Evolutionary conservation across 805 yeast genomes (phyloP), one percentile per base, ranked within the genome.

Genomic region (Pichia sporocuriosa): DNA sequence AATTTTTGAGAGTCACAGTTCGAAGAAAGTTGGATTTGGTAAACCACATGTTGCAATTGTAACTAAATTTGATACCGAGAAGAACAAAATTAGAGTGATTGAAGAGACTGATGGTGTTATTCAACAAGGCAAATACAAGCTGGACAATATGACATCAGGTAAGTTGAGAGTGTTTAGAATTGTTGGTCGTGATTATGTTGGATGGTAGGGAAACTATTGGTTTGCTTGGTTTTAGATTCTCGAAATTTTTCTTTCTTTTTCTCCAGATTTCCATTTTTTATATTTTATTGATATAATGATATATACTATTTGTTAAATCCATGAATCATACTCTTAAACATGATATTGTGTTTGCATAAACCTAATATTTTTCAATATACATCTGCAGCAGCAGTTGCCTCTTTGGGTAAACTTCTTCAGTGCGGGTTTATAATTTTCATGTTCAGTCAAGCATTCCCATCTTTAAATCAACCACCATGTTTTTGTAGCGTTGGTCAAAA

Each of bases 61-160:
- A 10, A 66, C 75, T 24, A 89, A 80, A 40, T 87, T 70, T 68
- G 97, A 93, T 51, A 68, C 74, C 3, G 68, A 72, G 41, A 89
- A 88, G 68, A 72, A 70, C 36, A 84, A 82, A 55, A 68, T 84
- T 50, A 75, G 73, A 56, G 94, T 83, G 6, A 65, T 81, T 48
- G 89, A 81, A 52, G 68, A 67, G 43, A 73, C 70, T 27, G 45
- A 57, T 4, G 54, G 61, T 27, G 81, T 82, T 2, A 69, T 83
- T 30, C 73, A 67, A 44, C 73, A 72, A 43, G 79, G 77, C 33
- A 72, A 83, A 32, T 84, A 82, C 58, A 78, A 77, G 52, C 58
- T 89, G 3, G 66, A 74, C 2, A 94, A 86, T 45, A 71, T 90
- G 74, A 80, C 75, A 56, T 67, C 77, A 44, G 98, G 98, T 4